Evolutionary conservation across 306 rosid genomes (phyloP).

Genomic region (Ceratonia siliqua): DNA sequence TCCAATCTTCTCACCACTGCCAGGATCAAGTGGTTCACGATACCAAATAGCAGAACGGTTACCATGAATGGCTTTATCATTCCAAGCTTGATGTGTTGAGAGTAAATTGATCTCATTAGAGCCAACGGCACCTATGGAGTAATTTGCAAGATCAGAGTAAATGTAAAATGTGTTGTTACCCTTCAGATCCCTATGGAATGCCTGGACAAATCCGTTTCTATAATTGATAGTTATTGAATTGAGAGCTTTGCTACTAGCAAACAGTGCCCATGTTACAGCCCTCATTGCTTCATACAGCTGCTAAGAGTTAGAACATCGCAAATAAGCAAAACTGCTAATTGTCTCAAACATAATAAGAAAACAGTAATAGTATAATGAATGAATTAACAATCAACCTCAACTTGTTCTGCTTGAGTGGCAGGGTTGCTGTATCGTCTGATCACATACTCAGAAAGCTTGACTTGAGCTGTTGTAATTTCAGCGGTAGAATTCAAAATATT

Average conservation of each 20-base stretch:
- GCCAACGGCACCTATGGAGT: conserved; percentile 51
- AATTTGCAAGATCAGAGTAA: conserved; percentile 83
- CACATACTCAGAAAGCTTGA: conserved; percentile 80
- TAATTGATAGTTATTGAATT: conserved; percentile 91
- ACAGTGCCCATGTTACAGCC: conserved; percentile 88
- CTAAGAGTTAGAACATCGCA: conserved; percentile 42
- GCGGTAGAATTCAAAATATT: conserved; percentile 88
- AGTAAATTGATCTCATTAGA: conserved; percentile 34
- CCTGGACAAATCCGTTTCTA: conserved; percentile 92
- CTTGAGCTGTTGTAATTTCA: conserved; percentile 92
- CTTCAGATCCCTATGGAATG: conserved; percentile 87
- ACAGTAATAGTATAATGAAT: conserved; percentile 5
- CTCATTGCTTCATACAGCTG: conserved; percentile 93
- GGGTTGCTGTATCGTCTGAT: conserved; percentile 76
- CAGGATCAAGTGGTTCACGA: conserved; percentile 80
- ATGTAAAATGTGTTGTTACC: conserved; percentile 81
- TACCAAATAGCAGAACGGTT: conserved; percentile 77
- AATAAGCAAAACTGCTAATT: conserved; percentile 22
- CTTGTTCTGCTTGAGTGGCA: conserved; percentile 82
- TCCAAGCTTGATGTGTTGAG: conserved; percentile 50
- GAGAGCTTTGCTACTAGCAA: conserved; percentile 84
- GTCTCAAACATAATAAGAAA: conserved; percentile 1
- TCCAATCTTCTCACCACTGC: conserved; percentile 84
- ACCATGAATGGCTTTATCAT: conserved; percentile 50
- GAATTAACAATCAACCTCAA: conserved; percentile 63